phyloP scores from a whole-genome alignment of 2,329 filamentous ascomycete genomes.

The Penicillium sp. region DNA sequence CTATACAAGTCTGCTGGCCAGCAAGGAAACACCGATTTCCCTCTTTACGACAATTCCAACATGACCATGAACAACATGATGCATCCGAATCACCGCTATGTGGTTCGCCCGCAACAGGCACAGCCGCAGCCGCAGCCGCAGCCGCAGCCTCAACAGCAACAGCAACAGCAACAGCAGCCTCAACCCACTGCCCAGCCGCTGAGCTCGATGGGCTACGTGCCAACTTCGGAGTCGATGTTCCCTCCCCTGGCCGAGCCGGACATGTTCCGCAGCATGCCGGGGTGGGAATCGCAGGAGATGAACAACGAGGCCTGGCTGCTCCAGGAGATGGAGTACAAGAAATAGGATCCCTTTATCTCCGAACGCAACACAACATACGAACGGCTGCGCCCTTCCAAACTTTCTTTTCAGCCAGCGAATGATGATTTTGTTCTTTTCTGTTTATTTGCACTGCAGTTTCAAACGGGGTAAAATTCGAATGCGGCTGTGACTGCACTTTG shows the following conservation, averaged over 20 bases:
- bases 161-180: too few relatives aligned
- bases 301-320: background rate
- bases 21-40: slow-evolving; percentile 29
- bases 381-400: too few relatives aligned
- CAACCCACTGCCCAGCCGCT: background rate
- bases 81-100: background rate
- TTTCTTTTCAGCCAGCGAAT: too few relatives aligned
- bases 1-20: slow-evolving; percentile 19
- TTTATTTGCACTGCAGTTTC: too few relatives aligned
- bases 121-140: background rate
- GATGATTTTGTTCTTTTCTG: too few relatives aligned
- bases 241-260: background rate
- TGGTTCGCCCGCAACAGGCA: background rate
- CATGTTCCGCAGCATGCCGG: background rate
- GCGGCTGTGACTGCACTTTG: too few relatives aligned
- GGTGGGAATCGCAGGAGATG: slow-evolving; percentile 2
- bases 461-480: too few relatives aligned
- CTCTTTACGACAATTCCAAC: slow-evolving; percentile 26
- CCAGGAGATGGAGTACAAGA: slow-evolving; percentile 1
- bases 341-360: background rate
- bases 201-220: background rate
- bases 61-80: slow-evolving; percentile 3
- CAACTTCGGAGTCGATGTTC: background rate
- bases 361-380: too few relatives aligned
- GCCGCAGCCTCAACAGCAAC: background rate